Evolutionary conservation across 768 basidiomycete genomes (phyloP).

Genomic region (Trametes gibbosa): DNA sequence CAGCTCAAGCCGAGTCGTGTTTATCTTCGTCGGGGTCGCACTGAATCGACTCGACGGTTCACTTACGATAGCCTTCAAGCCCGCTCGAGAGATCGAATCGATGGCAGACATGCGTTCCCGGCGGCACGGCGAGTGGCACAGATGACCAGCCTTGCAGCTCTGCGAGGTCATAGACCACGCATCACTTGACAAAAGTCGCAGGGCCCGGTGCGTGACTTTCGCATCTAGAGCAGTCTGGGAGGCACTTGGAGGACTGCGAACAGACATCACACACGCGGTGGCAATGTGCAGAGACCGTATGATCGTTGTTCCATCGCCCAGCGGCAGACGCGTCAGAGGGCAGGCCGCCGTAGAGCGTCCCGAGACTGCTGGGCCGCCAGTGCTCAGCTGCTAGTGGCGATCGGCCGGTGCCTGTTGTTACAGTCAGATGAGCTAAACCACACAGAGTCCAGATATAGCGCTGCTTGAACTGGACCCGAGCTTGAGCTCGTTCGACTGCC

Average conservation of each 20-base stretch:
- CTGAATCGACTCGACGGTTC: no score
- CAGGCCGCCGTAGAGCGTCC: background rate
- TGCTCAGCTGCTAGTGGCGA: background rate
- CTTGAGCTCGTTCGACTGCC: background rate
- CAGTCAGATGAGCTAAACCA: constrained; percentile 3
- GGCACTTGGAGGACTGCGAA: background rate
- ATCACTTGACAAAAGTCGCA: constrained; percentile 5
- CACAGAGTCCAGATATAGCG: background rate
- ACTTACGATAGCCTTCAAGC: no score
- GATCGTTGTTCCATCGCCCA: background rate
- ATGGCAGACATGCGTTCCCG: no score
- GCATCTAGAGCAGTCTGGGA: constrained; percentile 2
- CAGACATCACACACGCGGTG: background rate
- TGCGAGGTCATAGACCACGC: background rate
- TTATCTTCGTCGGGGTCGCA: no score
- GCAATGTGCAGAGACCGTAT: background rate
- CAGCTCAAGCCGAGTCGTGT: no score
- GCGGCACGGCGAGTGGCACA: no score
- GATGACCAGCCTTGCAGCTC: background rate
- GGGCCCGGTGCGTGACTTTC: background rate
- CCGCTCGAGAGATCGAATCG: background rate
- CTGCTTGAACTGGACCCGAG: background rate
- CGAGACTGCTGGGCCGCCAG: constrained; percentile 7
- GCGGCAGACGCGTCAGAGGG: no score
- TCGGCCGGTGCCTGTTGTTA: background rate